These are phyloP conservation scores for Mortierella sp. DNA, from an alignment of 371 early-diverging fungal species.

Conservation along the genomic window DNA sequence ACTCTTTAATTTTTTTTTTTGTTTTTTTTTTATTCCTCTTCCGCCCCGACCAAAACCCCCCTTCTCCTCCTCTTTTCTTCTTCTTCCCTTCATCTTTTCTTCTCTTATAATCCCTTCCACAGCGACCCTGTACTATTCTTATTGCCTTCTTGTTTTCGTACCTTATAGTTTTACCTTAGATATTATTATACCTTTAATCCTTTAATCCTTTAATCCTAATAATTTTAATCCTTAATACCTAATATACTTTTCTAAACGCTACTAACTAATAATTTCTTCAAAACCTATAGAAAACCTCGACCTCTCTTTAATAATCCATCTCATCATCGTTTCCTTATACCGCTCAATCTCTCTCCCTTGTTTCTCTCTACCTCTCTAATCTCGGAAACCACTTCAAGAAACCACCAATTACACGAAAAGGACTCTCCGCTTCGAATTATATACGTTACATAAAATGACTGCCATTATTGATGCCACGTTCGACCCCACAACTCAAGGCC, in stretches of 20 bases:
- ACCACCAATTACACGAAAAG: too few relatives aligned
- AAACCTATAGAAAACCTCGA: too few relatives aligned
- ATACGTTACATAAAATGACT: conserved; percentile 11
- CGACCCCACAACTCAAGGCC: conserved; percentile 34
- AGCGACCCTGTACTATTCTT: not conserved
- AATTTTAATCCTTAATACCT: not conserved
- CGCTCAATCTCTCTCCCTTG: not conserved
- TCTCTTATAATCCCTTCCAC: not conserved
- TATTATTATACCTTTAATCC: not conserved
- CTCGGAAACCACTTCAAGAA: not conserved
- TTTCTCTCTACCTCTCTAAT: not conserved
- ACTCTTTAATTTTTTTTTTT: not conserved
- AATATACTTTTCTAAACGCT: not conserved
- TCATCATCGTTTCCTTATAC: not conserved
- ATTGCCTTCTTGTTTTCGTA: not conserved
- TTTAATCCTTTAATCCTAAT: too few relatives aligned
- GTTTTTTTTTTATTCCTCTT: not conserved
- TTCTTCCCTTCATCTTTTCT: not conserved
- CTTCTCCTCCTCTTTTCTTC: conserved; percentile 1
- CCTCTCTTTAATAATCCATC: not conserved
- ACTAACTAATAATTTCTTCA: too few relatives aligned
- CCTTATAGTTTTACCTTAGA: too few relatives aligned
- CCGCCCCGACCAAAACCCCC: not conserved
- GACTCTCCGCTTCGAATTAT: not conserved
- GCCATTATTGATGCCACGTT: conserved; percentile 28